Conservation (phyloP, 2,329 filamentous ascomycete species). For the Thermoascus crustaceus region DNA sequence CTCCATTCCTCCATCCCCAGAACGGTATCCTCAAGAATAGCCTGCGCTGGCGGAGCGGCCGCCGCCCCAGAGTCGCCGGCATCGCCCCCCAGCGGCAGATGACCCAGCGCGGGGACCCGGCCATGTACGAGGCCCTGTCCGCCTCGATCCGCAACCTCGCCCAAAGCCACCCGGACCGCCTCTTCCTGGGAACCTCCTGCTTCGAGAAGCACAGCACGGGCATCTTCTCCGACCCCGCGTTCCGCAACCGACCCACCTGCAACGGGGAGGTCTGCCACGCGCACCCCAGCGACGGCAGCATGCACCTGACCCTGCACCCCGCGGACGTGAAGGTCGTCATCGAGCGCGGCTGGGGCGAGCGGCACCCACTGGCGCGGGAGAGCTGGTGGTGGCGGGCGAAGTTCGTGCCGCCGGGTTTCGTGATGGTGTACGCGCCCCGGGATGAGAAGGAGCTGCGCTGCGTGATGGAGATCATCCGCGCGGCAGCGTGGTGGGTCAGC, state of each 20-base stretch:
- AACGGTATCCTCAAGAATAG: slow-evolving; percentile 52
- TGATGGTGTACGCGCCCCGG: slow-evolving; percentile 75
- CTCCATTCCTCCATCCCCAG: slow-evolving; percentile 45
- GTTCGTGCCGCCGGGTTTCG: slow-evolving; percentile 66
- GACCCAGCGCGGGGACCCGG: slow-evolving; percentile 52
- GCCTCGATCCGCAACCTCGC: slow-evolving; percentile 47
- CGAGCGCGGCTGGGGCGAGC: slow-evolving; percentile 69
- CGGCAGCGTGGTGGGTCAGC: slow-evolving; percentile 57
- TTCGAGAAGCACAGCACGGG: slow-evolving; percentile 77
- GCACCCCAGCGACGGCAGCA: slow-evolving; percentile 64
- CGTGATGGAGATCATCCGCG: slow-evolving; percentile 62
- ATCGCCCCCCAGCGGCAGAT: slow-evolving; percentile 77
- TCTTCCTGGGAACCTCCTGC: slow-evolving; percentile 61
- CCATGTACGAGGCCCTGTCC: slow-evolving; percentile 50
- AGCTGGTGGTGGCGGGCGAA: slow-evolving; percentile 57
- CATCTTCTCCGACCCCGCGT: slow-evolving; percentile 52
- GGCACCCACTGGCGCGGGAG: slow-evolving; percentile 47
- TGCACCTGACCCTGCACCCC: slow-evolving; percentile 75
- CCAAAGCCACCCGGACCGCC: slow-evolving; percentile 35
- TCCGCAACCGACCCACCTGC: slow-evolving; percentile 17
- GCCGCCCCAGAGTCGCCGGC: slow-evolving; percentile 60
- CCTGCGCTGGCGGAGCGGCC: slow-evolving; percentile 55
- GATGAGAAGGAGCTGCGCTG: slow-evolving; percentile 59
- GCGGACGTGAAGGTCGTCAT: slow-evolving; percentile 66
- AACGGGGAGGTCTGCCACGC: slow-evolving; percentile 77